A percentile compares a stretch with the other conserved stretches of the same genome.
Conservation (phyloP, 1,284 basidiomycete genomes). For the Trametes hirsuta region DNA sequence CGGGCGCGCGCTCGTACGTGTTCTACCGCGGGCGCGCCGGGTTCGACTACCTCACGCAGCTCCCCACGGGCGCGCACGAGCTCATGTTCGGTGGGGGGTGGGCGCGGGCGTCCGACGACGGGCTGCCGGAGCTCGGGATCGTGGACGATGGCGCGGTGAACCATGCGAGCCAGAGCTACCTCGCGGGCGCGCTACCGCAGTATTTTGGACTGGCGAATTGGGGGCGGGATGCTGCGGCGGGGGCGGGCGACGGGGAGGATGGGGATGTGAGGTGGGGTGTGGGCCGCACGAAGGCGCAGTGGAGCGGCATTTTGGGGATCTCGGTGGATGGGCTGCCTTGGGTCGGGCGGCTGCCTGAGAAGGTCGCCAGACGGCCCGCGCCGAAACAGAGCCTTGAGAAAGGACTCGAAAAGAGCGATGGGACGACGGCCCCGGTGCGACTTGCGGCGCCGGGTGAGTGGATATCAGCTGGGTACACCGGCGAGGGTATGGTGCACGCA, state of each 20-base stretch:
- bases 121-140: slow-evolving; percentile 44
- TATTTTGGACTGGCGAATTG: slow-evolving; percentile 47
- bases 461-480: slow-evolving; percentile 61
- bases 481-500: slow-evolving; percentile 71
- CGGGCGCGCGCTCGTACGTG: slow-evolving; percentile 54
- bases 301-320: slow-evolving; percentile 57
- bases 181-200: slow-evolving; percentile 45
- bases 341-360: slow-evolving; percentile 47
- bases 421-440: slow-evolving; percentile 7
- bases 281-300: slow-evolving; percentile 49
- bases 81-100: slow-evolving; percentile 67
- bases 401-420: not conserved
- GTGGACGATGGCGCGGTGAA: slow-evolving; percentile 46
- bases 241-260: not conserved
- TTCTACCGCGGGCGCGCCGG: slow-evolving; percentile 53
- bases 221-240: slow-evolving; percentile 37
- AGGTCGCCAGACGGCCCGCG: slow-evolving; percentile 38
- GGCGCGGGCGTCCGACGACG: slow-evolving; percentile 37
- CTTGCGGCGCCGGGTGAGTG: slow-evolving; percentile 46
- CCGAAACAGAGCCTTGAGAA: slow-evolving; percentile 15
- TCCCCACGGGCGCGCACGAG: slow-evolving; percentile 51
- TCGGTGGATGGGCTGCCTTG: slow-evolving; percentile 48
- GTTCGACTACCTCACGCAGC: slow-evolving; percentile 78
- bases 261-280: slow-evolving; percentile 34
- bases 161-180: slow-evolving; percentile 38